Conservation (phyloP, 192 early-diverging fungal genomes). For the Cladochytrium replicatum region DNA sequence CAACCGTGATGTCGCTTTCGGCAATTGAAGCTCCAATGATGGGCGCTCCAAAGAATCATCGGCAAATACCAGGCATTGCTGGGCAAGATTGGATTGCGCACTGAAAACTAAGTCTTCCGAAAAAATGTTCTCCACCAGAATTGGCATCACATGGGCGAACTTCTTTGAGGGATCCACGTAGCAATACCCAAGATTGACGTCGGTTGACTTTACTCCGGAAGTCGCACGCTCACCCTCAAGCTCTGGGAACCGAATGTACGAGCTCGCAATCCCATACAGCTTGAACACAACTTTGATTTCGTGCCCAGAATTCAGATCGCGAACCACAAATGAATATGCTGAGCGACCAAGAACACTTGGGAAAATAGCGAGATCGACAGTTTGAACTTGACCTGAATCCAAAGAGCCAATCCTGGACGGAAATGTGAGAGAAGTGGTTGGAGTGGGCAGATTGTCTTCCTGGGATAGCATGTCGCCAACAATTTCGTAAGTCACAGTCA, state of each 20-base stretch:
- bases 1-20: slow-evolving; percentile 33
- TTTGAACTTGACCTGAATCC: slow-evolving; percentile 39
- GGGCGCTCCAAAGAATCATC: slow-evolving; percentile 32
- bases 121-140: slow-evolving; percentile 61
- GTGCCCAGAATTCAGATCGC: slow-evolving; percentile 20
- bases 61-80: slow-evolving; percentile 67
- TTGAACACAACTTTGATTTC: slow-evolving; percentile 36
- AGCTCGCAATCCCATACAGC: slow-evolving; percentile 36
- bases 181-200: slow-evolving; percentile 71
- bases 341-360: slow-evolving; percentile 45
- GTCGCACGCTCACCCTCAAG: slow-evolving; percentile 47
- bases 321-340: slow-evolving; percentile 35
- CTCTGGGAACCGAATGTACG: slow-evolving; percentile 53
- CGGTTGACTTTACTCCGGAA: slow-evolving; percentile 17
- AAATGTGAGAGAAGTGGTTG: no score
- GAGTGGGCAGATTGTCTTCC: no score
- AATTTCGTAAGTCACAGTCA: no score
- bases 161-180: slow-evolving; percentile 66
- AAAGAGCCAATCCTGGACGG: no score
- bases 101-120: slow-evolving; percentile 58
- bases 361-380: slow-evolving; percentile 43
- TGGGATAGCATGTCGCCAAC: no score
- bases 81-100: slow-evolving; percentile 65
- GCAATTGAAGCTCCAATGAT: slow-evolving; percentile 38
- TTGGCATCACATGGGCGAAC: slow-evolving; percentile 61